phyloP scores from a whole-genome alignment of 768 basidiomycete genomes.

The Obba rivulosa region DNA sequence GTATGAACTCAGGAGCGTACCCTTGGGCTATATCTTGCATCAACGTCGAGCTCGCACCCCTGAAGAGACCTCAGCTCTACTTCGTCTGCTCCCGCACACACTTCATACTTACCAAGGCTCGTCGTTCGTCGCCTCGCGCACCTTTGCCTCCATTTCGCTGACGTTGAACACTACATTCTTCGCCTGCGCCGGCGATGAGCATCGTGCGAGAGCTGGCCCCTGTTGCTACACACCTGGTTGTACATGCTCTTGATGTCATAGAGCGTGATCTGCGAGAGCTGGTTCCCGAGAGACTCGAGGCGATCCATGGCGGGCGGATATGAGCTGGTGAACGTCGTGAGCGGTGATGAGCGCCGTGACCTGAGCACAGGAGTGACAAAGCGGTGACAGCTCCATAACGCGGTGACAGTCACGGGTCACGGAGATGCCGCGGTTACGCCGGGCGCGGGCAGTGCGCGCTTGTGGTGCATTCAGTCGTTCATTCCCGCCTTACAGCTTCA shows the following conservation, averaged over 20 bases:
- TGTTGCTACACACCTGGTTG: conserved; percentile 60
- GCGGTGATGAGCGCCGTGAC: conserved; percentile 3
- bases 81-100: neutral
- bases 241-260: conserved; percentile 96
- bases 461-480: too few relatives aligned
- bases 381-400: neutral
- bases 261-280: conserved; percentile 77
- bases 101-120: conserved; percentile 74
- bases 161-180: conserved; percentile 96
- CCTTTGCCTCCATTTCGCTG: conserved; percentile 96
- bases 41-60: conserved; percentile 96
- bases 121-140: conserved; percentile 94
- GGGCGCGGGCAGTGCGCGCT: too few relatives aligned
- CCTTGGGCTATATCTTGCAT: conserved; percentile 99
- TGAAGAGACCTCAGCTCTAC: conserved; percentile 24
- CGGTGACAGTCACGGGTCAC: neutral
- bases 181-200: conserved; percentile 44
- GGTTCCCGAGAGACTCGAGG: conserved; percentile 66
- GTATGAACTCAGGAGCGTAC: conserved; percentile 34
- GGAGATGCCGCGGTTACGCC: neutral
- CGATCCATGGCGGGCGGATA: conserved; percentile 59
- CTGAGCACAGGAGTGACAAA: neutral
- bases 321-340: conserved; percentile 10
- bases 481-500: too few relatives aligned
- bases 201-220: neutral